Evolutionary conservation across 2,329 filamentous ascomycete species (phyloP).

Genomic region (Stagonosporopsis vannaccii): DNA sequence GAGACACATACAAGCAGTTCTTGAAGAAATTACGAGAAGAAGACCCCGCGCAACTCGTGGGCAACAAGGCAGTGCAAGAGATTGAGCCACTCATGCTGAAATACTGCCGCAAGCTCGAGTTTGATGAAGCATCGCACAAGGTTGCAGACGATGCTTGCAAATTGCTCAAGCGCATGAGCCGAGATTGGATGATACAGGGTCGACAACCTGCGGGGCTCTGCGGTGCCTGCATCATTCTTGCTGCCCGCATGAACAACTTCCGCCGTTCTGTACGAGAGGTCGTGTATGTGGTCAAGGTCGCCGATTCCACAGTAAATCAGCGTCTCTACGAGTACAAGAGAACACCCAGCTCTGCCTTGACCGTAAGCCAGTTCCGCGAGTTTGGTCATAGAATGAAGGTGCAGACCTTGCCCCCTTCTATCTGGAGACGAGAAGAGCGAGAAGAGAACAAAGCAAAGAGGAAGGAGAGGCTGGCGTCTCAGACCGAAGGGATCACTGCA

Average conservation of each 20-base stretch:
- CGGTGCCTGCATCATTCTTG: slow-evolving; percentile 91
- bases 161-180: slow-evolving; percentile 89
- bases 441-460: slow-evolving; percentile 47
- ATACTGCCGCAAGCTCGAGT: slow-evolving; percentile 91
- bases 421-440: slow-evolving; percentile 70
- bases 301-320: slow-evolving; percentile 89
- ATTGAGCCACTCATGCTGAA: slow-evolving; percentile 90
- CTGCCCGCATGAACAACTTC: slow-evolving; percentile 98
- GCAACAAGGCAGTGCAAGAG: slow-evolving; percentile 67
- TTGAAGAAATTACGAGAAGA: slow-evolving; percentile 72
- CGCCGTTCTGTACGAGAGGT: slow-evolving; percentile 90
- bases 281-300: slow-evolving; percentile 98
- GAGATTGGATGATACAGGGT: slow-evolving; percentile 97
- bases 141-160: slow-evolving; percentile 88
- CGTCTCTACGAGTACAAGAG: slow-evolving; percentile 90
- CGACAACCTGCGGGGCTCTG: slow-evolving; percentile 92
- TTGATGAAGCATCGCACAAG: slow-evolving; percentile 79
- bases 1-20: slow-evolving; percentile 86
- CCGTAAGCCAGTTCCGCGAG: slow-evolving; percentile 83
- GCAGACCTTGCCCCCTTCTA: slow-evolving; percentile 73
- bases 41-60: slow-evolving; percentile 52
- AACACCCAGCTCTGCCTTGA: slow-evolving; percentile 83
- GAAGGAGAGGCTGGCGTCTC: slow-evolving; percentile 20
- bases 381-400: slow-evolving; percentile 73
- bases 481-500: slow-evolving; percentile 18